phyloP scores from a whole-genome alignment of 2,329 filamentous ascomycete species.

The Sporothrix luriei region DNA sequence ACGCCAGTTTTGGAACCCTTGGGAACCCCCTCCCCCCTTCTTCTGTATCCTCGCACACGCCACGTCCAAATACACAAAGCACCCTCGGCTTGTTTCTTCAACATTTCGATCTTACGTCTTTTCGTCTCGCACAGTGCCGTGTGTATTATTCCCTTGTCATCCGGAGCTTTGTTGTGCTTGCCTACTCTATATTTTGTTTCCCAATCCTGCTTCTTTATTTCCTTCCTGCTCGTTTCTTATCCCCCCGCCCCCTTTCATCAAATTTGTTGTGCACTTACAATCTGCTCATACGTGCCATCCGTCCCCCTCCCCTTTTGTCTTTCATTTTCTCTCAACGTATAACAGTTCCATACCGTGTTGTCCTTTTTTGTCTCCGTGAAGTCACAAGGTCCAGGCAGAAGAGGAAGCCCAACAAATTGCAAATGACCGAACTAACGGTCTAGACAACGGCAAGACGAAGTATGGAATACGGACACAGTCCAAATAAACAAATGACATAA shows the following conservation, averaged over 20 bases:
- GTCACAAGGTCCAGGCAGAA: slow-evolving; percentile 15
- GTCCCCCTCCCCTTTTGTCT: not conserved
- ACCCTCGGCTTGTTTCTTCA: slow-evolving; percentile 13
- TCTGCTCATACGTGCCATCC: not conserved
- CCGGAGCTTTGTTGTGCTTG: not conserved
- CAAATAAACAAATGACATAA: not conserved
- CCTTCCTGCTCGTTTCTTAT: not conserved
- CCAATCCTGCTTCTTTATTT: not conserved
- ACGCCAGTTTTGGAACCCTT: not conserved
- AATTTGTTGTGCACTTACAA: not conserved
- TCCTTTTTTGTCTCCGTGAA: not conserved
- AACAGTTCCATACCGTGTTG: not conserved
- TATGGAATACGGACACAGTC: not conserved
- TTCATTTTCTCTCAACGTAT: not conserved
- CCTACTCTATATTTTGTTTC: not conserved
- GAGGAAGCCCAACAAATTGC: slow-evolving; percentile 3
- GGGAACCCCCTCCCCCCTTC: not conserved
- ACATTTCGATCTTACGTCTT: slow-evolving; percentile 1
- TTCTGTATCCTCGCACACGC: slow-evolving; percentile 1
- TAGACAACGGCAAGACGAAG: slow-evolving; percentile 14
- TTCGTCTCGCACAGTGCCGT: not conserved
- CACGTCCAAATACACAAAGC: not conserved
- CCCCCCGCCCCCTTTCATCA: not conserved
- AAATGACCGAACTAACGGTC: not conserved
- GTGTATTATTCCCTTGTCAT: not conserved